phyloP scores from a whole-genome alignment of 1,284 basidiomycete species.

The Heterobasidion occidentale region DNA sequence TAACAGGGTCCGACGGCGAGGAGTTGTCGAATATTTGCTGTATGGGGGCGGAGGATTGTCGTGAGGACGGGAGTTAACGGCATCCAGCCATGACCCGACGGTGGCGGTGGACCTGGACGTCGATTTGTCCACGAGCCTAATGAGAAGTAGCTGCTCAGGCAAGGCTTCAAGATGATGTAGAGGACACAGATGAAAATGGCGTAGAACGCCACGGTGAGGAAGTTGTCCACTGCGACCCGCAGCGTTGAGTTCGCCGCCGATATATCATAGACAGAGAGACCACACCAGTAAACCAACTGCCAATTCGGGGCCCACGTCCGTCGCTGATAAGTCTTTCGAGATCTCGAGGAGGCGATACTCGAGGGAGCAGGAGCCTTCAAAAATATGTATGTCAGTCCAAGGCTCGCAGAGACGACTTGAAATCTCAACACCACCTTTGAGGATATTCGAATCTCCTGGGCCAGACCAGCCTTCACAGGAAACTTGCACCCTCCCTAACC shows the following conservation, averaged over 20 bases:
- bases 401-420: too few relatives aligned
- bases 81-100: conserved; percentile 34
- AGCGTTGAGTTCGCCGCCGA: neutral
- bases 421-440: conserved; percentile 54
- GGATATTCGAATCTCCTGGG: conserved; percentile 74
- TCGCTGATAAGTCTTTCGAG: conserved; percentile 32
- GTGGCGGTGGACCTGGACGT: neutral
- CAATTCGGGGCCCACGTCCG: neutral
- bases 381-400: neutral
- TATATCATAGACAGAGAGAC: conserved; percentile 12
- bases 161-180: conserved; percentile 51
- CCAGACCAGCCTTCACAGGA: conserved; percentile 85
- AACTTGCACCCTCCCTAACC: conserved; percentile 79
- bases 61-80: conserved; percentile 33
- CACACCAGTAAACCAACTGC: conserved; percentile 6
- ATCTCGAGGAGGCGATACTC: conserved; percentile 73
- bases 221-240: conserved; percentile 18
- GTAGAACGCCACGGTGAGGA: neutral
- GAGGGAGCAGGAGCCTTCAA: conserved; percentile 72
- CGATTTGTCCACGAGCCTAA: conserved; percentile 24
- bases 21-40: conserved; percentile 31
- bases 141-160: conserved; percentile 25
- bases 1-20: conserved; percentile 17
- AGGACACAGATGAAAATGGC: conserved; percentile 29
- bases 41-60: conserved; percentile 66